phyloP scores from a whole-genome alignment of 2,329 filamentous ascomycete species.

The Fusarium phyllophilum region DNA sequence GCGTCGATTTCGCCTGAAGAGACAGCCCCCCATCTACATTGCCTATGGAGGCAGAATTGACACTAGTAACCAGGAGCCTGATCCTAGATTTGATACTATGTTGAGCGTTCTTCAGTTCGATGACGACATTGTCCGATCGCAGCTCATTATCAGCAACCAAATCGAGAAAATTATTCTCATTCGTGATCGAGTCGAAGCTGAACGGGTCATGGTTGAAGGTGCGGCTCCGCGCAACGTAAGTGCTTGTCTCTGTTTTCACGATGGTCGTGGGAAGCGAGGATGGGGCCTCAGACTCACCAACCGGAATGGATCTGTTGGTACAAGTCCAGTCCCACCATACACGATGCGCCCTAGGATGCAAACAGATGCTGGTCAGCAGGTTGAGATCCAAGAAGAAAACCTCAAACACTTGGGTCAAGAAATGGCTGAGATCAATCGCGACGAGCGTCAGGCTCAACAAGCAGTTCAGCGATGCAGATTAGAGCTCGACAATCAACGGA shows the following conservation, averaged over 20 bases:
- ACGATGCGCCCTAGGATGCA: conserved; percentile 76
- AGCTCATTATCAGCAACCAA: conserved; percentile 81
- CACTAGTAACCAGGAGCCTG: conserved; percentile 72
- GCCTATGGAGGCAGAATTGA: conserved; percentile 51
- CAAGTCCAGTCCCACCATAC: conserved; percentile 58
- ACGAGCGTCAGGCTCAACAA: conserved; percentile 59
- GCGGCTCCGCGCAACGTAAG: conserved; percentile 74
- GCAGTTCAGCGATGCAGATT: conserved; percentile 60
- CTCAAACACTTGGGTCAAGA: conserved; percentile 66
- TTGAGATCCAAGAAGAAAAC: conserved; percentile 62
- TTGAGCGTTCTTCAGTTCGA: conserved; percentile 85
- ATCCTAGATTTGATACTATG: conserved; percentile 77
- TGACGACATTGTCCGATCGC: conserved; percentile 78
- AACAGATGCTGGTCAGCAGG: conserved; percentile 76
- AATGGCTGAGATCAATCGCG: conserved; percentile 60
- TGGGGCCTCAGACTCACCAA: conserved; percentile 69
- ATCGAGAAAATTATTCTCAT: conserved; percentile 90
- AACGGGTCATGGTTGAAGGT: conserved; percentile 73
- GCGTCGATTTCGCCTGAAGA: conserved; percentile 66
- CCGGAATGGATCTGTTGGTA: conserved; percentile 54
- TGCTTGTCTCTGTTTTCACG: conserved; percentile 75
- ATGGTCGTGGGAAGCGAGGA: conserved; percentile 62
- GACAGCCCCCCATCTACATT: conserved; percentile 52
- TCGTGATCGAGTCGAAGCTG: conserved; percentile 71
- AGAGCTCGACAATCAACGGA: conserved; percentile 56